Base-by-base conservation (phyloP, 208 protist species). In the Herpetomonas tarakana region DNA sequence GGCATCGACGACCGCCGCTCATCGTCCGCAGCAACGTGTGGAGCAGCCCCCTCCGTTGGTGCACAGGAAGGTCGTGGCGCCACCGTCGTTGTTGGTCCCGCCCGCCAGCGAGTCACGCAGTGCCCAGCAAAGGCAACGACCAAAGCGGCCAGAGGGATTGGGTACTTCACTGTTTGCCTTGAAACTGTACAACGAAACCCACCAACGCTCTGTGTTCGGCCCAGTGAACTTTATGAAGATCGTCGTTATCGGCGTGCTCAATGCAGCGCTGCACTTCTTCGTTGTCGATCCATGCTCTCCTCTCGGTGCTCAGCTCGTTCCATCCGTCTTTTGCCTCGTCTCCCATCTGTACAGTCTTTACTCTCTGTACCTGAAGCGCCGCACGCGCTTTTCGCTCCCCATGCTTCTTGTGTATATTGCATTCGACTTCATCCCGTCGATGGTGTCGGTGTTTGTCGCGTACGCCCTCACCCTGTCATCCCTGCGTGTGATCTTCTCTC, bases 391-490 rank as follows among this genome's bases (percentile, higher is more conserved):
- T 46, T 72, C 49, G 39, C 25, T 67, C 9, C 49, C 80, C 21
- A 72, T 78, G 70, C 55, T 91, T 25, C 29, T 77, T n/a, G 68
- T 85, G 7, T 93, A 93, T 59, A 57, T 78, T 9, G 16, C 72
- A 24, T 68, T 83, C 24, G 87, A 93, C 46, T 18, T 78, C 14
- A 27, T 87, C 9, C 87, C 87, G 12, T 93, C 87, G 2, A 58
- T 88, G 0, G 58, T 77, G 0, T 31, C 84, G 11, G 47, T 45
- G 22, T 47, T 81, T 24, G 71, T 89, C 41, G 47, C 65, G 11
- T 91, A 86, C 61, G 58, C 61, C 4, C 18, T 86, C 7, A 70
- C 75, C 29, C n/a, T 59, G 53, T 63, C 3, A 6, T 31, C 2
- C 35, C 35, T 47, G 35, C 44, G 26, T 52, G 38, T 44, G 24